Percentiles rank a stretch among this genome's conserved stretches.
Evolutionary conservation across 306 rosid species (phyloP).

Genomic region (Quercus engelmannii): DNA sequence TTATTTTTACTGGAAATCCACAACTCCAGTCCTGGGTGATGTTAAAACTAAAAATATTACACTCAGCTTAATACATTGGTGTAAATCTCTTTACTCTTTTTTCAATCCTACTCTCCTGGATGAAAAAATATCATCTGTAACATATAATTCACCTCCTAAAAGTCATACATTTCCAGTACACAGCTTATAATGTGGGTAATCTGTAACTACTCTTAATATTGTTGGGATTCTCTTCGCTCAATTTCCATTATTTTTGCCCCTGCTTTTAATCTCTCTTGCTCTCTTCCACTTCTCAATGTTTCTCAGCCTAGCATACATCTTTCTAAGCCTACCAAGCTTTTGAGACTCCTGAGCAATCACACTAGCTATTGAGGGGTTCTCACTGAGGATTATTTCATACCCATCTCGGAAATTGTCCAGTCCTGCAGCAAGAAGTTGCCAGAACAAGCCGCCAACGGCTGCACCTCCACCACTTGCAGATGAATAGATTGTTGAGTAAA

Average conservation of each 20-base stretch:
- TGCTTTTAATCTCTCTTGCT: slow-evolving; percentile 45
- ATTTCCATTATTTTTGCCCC: slow-evolving; percentile 30
- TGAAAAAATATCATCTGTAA: slow-evolving; percentile 14
- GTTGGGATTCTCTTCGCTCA: slow-evolving; percentile 13
- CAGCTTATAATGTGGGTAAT: slow-evolving; percentile 1
- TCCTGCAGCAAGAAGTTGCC: slow-evolving; percentile 81
- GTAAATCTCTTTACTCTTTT: too few species aligned
- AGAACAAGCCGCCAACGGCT: slow-evolving; percentile 76
- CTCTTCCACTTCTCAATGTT: slow-evolving; percentile 59
- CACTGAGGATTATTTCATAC: slow-evolving; percentile 62
- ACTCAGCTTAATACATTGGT: neutral
- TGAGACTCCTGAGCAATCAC: slow-evolving; percentile 69
- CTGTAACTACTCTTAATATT: neutral
- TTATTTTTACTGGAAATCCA: neutral
- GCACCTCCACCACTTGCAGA: slow-evolving; percentile 80
- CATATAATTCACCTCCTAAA: neutral
- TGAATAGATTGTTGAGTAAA: slow-evolving; percentile 63
- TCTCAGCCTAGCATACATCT: slow-evolving; percentile 61
- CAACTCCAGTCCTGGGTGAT: neutral
- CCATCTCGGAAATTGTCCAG: slow-evolving; percentile 85
- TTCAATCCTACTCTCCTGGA: neutral
- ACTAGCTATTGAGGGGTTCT: slow-evolving; percentile 52
- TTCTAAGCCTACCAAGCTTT: slow-evolving; percentile 54
- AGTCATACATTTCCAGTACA: neutral
- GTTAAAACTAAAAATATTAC: neutral